phyloP scores from a whole-genome alignment of 169 alveolate genomes.

The Plasmodium reichenowi region DNA sequence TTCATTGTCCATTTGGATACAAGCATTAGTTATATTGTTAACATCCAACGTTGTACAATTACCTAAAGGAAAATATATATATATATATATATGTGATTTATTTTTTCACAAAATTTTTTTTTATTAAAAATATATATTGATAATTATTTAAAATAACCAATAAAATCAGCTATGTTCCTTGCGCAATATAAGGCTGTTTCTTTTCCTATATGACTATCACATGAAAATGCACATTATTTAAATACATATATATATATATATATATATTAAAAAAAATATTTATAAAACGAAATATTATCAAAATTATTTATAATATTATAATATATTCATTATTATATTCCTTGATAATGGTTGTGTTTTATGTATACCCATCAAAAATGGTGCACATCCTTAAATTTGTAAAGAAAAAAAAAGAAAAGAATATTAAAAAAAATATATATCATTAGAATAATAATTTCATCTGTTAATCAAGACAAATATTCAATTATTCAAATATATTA shows the following conservation, averaged over 20 bases:
- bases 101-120: not conserved
- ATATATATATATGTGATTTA: not conserved
- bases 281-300: not conserved
- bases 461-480: slow-evolving; percentile 13
- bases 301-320: not conserved
- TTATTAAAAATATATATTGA: not conserved
- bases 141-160: slow-evolving; percentile 22
- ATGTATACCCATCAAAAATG: slow-evolving; percentile 63
- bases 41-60: slow-evolving; percentile 49
- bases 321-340: not conserved
- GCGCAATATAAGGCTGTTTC: slow-evolving; percentile 75
- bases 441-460: too few species aligned
- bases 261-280: not conserved
- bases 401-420: slow-evolving; percentile 8
- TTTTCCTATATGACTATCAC: slow-evolving; percentile 64
- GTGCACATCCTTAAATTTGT: slow-evolving; percentile 59
- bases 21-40: slow-evolving; percentile 47
- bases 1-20: slow-evolving; percentile 69
- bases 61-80: slow-evolving; percentile 11
- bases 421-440: not conserved
- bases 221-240: slow-evolving; percentile 1
- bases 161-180: slow-evolving; percentile 64
- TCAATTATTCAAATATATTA: not conserved
- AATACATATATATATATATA: not conserved
- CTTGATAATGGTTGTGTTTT: slow-evolving; percentile 2